phyloP scores from a whole-genome alignment of 75 land plant species.

The Picea glauca region DNA sequence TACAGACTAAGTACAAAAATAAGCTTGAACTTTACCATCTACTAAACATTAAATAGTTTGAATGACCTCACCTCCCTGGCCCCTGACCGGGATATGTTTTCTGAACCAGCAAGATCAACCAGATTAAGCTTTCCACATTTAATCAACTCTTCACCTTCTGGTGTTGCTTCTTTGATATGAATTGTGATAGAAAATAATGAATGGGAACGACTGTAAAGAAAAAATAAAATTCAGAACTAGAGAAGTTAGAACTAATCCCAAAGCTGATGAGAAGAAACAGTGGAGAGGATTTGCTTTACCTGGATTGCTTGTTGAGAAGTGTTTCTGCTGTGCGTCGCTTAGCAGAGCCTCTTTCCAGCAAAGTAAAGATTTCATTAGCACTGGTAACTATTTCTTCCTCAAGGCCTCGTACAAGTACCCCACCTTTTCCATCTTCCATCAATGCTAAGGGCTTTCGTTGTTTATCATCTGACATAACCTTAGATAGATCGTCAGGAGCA shows the following conservation, averaged over 20 bases:
- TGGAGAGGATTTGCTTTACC: constrained; percentile 25
- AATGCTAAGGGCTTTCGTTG: constrained; percentile 67
- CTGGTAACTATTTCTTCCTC: constrained; percentile 87
- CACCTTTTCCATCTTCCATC: constrained; percentile 95
- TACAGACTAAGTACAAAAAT: not conserved
- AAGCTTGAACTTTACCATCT: not conserved
- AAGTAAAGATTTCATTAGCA: constrained; percentile 69
- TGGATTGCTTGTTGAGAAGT: constrained; percentile 83
- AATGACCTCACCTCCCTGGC: constrained; percentile 73
- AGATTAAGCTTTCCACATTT: constrained; percentile 97
- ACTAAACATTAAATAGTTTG: not conserved
- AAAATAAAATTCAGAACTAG: not conserved
- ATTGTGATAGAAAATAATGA: constrained; percentile 95
- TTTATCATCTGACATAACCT: constrained; percentile 46
- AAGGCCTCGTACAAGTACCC: constrained; percentile 83
- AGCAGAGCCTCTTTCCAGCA: constrained; percentile 85
- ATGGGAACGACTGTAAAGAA: constrained; percentile 86
- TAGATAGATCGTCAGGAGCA: constrained; percentile 74
- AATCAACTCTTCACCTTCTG: constrained; percentile 98
- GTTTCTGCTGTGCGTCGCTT: constrained; percentile 91
- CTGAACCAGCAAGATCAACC: constrained; percentile 97
- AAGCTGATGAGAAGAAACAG: not conserved
- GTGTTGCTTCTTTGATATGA: constrained; percentile 97
- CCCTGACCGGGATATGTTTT: constrained; percentile 96
- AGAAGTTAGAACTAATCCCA: not conserved